A percentile compares a stretch with the other conserved stretches of the same genome.
Conservation (phyloP, 176 grass and related monocot species). For the Typha latifolia region DNA sequence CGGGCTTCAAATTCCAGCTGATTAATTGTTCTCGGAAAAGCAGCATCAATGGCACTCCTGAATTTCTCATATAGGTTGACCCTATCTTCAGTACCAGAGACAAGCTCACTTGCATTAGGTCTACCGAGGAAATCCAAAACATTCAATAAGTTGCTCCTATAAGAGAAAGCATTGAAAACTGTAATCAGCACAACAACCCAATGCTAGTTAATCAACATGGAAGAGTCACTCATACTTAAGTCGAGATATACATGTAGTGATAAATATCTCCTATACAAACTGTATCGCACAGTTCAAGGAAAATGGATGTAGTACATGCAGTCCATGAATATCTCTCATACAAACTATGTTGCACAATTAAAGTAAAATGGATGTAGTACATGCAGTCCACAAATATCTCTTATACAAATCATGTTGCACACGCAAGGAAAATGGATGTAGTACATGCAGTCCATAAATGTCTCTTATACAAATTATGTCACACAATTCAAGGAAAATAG, state of each 20-base stretch:
- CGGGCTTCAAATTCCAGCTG: constrained; percentile 50
- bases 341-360: background rate
- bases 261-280: background rate
- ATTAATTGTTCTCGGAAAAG: constrained; percentile 55
- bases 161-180: background rate
- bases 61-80: constrained; percentile 83
- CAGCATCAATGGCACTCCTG: constrained; percentile 38
- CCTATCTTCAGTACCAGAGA: constrained; percentile 78
- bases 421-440: background rate
- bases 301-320: background rate
- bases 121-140: constrained; percentile 81
- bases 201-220: background rate
- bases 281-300: background rate
- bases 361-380: background rate
- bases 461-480: background rate
- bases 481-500: background rate
- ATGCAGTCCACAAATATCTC: background rate
- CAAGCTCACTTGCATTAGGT: constrained; percentile 74
- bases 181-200: background rate
- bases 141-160: constrained; percentile 86
- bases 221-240: too few species aligned
- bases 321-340: background rate
- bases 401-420: background rate
- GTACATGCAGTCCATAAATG: too few species aligned
- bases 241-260: too few species aligned